These are phyloP conservation scores for Colletotrichum truncatum DNA, from an alignment of 2,329 filamentous ascomycete genomes.

Conservation along the genomic window DNA sequence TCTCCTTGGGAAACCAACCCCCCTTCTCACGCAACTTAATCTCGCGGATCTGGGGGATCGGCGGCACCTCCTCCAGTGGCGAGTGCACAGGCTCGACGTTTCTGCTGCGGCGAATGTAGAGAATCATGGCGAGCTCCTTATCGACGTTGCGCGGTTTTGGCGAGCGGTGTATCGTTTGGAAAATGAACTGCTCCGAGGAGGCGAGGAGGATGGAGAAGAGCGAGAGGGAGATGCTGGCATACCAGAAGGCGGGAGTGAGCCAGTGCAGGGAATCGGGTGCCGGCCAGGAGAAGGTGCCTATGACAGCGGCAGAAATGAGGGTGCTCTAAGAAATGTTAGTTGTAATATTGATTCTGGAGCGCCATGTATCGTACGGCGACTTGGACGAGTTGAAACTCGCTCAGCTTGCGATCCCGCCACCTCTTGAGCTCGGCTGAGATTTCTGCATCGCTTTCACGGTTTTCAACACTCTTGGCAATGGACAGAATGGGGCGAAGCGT, in stretches of 20 bases:
- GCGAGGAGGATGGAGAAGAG: conserved; percentile 39
- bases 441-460: conserved; percentile 20
- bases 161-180: conserved; percentile 32
- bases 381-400: conserved; percentile 36
- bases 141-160: conserved; percentile 22
- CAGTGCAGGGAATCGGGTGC: conserved; percentile 33
- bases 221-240: conserved; percentile 37
- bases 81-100: conserved; percentile 17
- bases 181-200: conserved; percentile 38
- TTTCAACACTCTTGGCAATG: conserved; percentile 30
- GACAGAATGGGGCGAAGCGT: conserved; percentile 34
- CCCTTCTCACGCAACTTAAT: conserved; percentile 23
- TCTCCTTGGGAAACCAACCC: conserved; percentile 27
- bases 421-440: conserved; percentile 30
- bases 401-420: conserved; percentile 34
- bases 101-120: conserved; percentile 23
- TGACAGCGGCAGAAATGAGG: conserved; percentile 37
- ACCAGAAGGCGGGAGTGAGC: conserved; percentile 36
- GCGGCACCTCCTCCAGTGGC: conserved; percentile 21
- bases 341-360: not conserved
- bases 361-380: conserved; percentile 31
- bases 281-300: conserved; percentile 39
- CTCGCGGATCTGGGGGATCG: conserved; percentile 26
- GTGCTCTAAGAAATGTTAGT: conserved; percentile 30
- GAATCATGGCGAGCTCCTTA: conserved; percentile 33